Base-by-base conservation (phyloP, 305 asterid species). In the Coffea humblotiana region DNA sequence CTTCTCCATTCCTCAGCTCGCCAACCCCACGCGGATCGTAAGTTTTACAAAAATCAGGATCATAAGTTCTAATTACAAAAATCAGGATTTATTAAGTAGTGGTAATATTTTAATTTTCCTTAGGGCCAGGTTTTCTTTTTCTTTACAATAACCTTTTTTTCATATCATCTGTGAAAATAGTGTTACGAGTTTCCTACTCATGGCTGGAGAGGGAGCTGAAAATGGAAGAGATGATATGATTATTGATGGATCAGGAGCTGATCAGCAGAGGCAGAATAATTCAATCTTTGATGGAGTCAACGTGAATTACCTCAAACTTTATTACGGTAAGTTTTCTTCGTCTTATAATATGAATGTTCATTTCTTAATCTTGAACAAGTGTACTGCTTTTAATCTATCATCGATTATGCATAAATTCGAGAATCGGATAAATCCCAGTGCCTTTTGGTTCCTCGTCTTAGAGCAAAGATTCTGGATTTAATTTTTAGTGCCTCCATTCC, bases 291-390 rank as follows among this genome's bases (percentile, higher is more conserved):
- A 92, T 69, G 94, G 81, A 68, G 93, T 96, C 89, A 89, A 92
- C 74, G 77, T 87, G 54, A 85, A 94, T 86, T 92, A 90, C 87
- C 94, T 95, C 88, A 91, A 88, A 84, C 77, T 84, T 79, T 95
- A 95, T 56, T 95, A 95, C 45, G 93, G 99, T 92, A 88, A 74
- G 51, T 49, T 14, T 49, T 71, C 21, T n/a, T 25, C 52, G 18
- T 56, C 60, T 18, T 7, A 21, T 23, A 49, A 60, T 37, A 64
- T 71, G 40, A 35, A 65, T 32, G 79, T 79, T 25, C 56, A 77
- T 10, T 60, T 29, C 18, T 76, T 32, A 21, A 10, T 32, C 11
- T 70, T 63, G 40, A 54, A 76, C n/a, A 51, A 49, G 29, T 29
- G 2, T 25, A 14, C 8, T 51, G 75, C 1, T 15, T 72, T 49